These are phyloP conservation scores for Cystobasidium pallidum DNA, from an alignment of 1,284 basidiomycete species.

Conservation along the genomic window DNA sequence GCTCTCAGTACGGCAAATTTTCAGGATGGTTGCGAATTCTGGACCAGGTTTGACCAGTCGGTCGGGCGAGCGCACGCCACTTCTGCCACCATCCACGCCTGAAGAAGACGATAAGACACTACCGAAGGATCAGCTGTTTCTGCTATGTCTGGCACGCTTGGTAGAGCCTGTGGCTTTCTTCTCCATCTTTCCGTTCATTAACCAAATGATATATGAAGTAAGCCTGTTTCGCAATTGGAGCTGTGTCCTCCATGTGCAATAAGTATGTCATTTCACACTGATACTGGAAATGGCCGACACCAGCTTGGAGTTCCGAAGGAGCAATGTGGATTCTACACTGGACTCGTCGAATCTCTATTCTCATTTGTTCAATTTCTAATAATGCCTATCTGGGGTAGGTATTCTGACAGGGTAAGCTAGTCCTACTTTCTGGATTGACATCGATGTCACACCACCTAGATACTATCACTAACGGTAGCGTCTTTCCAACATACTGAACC, in stretches of 20 bases:
- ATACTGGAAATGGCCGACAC: neutral
- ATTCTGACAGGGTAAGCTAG: conserved; percentile 53
- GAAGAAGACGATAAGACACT: conserved; percentile 47
- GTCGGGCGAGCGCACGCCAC: conserved; percentile 26
- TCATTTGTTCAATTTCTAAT: conserved; percentile 55
- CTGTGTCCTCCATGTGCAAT: neutral
- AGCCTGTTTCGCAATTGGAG: conserved; percentile 4
- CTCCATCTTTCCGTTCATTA: conserved; percentile 37
- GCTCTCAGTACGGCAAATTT: neutral
- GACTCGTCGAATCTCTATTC: conserved; percentile 56
- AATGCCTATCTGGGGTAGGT: conserved; percentile 56
- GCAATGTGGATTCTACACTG: conserved; percentile 56
- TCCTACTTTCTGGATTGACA: conserved; percentile 47
- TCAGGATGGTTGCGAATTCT: neutral
- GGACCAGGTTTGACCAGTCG: neutral
- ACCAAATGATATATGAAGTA: conserved; percentile 23
- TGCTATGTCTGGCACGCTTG: conserved; percentile 57
- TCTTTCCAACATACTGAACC: neutral
- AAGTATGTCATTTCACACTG: neutral
- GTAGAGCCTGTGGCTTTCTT: conserved; percentile 53
- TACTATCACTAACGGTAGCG: neutral
- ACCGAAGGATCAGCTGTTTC: conserved; percentile 55
- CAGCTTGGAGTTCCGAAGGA: conserved; percentile 56
- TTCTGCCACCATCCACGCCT: conserved; percentile 9
- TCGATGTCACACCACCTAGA: conserved; percentile 54